Base-by-base conservation (phyloP, 2,329 filamentous ascomycete genomes). In the Fusarium xylarioides region DNA sequence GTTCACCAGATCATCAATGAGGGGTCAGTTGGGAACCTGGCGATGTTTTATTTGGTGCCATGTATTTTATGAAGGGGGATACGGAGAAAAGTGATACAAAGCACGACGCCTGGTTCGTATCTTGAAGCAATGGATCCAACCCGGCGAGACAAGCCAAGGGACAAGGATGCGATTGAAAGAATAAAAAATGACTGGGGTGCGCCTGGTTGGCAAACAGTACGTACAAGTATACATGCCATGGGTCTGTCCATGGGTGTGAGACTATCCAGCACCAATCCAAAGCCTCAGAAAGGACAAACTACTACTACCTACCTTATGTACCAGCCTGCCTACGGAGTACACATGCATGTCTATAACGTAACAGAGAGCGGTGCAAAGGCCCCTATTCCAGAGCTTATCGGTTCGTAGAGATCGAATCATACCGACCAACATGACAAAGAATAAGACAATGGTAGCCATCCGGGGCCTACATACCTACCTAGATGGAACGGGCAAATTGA, bases 11-110 rank as follows among this genome's bases (percentile, higher is more conserved):
- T 72, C 38, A 63, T 73, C 68, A 63, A 76, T 70, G 76, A 78
- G 76, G 76, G 74, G 74, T 75, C 68, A 74, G 75, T 74, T 56
- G 67, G 71, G 75, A 71, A 74, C 75, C 68, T 75, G 74, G 64
- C 71, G 74, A 78, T 78, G 74, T 78, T 78, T 78, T 78, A 78
- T 78, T 78, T 77, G 74, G 62, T 78, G 71, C 66, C 73, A 74
- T 77, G 63, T 77, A 77, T 76, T 78, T 78, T 77, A 78, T 78
- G 76, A 78, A 78, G 76, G 76, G 76, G 76, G 71, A 76, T 68
- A 78, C 76, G 76, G 76, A 72, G 76, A 75, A 76, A 76, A 78
- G 74, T 77, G 76, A 77, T 76, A 78, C 76, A 78, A 68, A 62
- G 70, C 71, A 78, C 70, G 71, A 68, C 76, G 69, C 74, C 76